These are phyloP conservation scores for Salvia sclarea DNA, from an alignment of 305 asterid genomes.

Conservation along the genomic window DNA sequence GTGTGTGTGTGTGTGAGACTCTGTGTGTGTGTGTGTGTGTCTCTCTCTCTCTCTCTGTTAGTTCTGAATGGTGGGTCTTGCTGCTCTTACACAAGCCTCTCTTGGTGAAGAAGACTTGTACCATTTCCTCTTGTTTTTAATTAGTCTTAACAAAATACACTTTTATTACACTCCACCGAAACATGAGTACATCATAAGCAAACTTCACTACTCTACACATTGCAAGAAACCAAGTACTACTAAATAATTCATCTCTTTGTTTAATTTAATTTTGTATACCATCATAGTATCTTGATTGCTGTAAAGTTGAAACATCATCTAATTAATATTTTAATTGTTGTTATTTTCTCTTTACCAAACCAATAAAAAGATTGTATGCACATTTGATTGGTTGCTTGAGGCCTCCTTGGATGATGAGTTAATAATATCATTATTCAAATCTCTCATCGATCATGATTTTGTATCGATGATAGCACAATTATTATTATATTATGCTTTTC, in stretches of 20 bases:
- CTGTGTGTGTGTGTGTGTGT: too few species aligned
- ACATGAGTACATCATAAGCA: conserved; percentile 40
- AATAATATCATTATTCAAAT: neutral
- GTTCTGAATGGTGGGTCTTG: conserved; percentile 39
- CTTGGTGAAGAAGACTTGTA: conserved; percentile 37
- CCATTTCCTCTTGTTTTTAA: neutral
- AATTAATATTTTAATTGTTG: too few species aligned
- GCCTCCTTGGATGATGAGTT: neutral
- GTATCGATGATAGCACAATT: too few species aligned
- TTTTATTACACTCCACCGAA: conserved; percentile 44
- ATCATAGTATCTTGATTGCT: neutral
- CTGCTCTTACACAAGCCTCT: conserved; percentile 32
- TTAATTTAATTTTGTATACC: neutral
- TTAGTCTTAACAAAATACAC: conserved; percentile 26
- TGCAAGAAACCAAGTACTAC: conserved; percentile 4
- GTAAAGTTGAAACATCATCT: neutral
- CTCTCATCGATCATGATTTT: too few species aligned
- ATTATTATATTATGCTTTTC: too few species aligned
- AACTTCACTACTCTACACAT: neutral
- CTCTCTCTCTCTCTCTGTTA: conserved; percentile 28
- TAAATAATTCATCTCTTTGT: too few species aligned
- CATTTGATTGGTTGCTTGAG: neutral
- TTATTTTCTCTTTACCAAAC: neutral
- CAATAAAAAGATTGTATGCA: neutral
- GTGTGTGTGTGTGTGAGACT: too few species aligned